Base-by-base conservation (phyloP, 2,329 filamentous ascomycete species). In the Aspergillus latus region DNA sequence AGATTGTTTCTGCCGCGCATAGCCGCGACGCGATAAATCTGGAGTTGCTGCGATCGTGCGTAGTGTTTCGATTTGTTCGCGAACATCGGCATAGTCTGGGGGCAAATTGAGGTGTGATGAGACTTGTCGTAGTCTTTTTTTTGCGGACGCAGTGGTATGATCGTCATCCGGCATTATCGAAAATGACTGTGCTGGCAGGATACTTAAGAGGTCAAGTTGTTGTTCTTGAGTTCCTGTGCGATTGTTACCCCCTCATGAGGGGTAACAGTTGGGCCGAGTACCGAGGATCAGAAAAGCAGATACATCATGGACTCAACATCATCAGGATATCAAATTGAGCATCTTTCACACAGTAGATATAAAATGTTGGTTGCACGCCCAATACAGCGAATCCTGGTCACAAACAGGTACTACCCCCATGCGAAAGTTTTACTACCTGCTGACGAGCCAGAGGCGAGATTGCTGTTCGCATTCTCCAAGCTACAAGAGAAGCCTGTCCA, bases 21-120 rank as follows among this genome's bases (percentile, higher is more conserved):
- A 87, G 26, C 84, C 84, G 59, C 80, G 74, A 54, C 80, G 80
- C 6, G 72, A 78, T 0, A 75, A 67, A 50, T 84, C 76, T 1
- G 85, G 84, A 1, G 79, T 85, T 21, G 76, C 72, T 9, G 84
- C 84, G 37, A 84, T 80, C 5, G 68, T 73, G 13, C 75, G 76
- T 1, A 87, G 75, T 0, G 75, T 74, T 4, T 71, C 61, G n/a
- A 87, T 74, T 62, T 86, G 82, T n/a, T 70, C 72, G 0, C 85
- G 78, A 13, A 87, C 78, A 61, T 88, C 85, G 34, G 81, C 82
- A 68, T 86, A 84, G 68, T 87, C 84, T 49, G 82, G 77, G 28
- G 84, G 84, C 0, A 84, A 75, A 7, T 57, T 57, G 9, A 80
- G 66, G 62, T 82, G 77, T 2, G 73, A 72, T 21, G 74, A 76